Conservation (phyloP, 2,329 filamentous ascomycete species). For the Metarhizium brunneum region DNA sequence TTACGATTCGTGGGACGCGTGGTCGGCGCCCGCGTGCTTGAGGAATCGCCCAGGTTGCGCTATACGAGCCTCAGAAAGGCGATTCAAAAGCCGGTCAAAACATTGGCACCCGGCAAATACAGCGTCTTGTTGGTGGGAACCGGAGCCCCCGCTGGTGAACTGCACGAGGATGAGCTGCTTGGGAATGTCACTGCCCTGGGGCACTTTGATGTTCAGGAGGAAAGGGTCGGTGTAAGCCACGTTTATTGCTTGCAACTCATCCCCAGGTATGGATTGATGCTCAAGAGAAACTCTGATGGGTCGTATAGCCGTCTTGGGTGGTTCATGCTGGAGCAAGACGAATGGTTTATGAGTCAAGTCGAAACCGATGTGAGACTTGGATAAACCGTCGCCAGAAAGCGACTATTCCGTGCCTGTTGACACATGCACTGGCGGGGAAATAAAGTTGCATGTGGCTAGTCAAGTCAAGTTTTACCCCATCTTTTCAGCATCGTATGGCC, state of each 20-base stretch:
- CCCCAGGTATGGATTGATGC: not conserved
- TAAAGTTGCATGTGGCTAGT: too few species aligned
- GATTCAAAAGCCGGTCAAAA: too few species aligned
- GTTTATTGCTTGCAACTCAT: not conserved
- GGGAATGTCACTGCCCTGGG: not conserved
- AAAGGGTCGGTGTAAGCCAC: not conserved
- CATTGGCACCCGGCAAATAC: not conserved
- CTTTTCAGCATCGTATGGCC: too few species aligned
- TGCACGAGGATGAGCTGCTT: not conserved
- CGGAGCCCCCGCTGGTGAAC: too few species aligned
- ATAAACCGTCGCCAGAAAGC: not conserved
- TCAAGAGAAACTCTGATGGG: not conserved
- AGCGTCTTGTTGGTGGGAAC: not conserved
- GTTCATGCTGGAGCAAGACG: not conserved
- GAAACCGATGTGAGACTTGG: not conserved
- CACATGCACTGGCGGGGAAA: slow-evolving; percentile 15
- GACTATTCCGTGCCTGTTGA: not conserved
- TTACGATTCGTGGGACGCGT: not conserved
- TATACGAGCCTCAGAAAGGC: not conserved
- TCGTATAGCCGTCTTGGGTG: not conserved
- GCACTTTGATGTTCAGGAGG: not conserved
- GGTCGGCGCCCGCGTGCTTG: not conserved
- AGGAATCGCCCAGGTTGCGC: not conserved
- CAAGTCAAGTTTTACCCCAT: too few species aligned
- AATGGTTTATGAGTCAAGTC: not conserved